phyloP scores from a whole-genome alignment of 2,329 filamentous ascomycete species.

The Aspergillus flavus region DNA sequence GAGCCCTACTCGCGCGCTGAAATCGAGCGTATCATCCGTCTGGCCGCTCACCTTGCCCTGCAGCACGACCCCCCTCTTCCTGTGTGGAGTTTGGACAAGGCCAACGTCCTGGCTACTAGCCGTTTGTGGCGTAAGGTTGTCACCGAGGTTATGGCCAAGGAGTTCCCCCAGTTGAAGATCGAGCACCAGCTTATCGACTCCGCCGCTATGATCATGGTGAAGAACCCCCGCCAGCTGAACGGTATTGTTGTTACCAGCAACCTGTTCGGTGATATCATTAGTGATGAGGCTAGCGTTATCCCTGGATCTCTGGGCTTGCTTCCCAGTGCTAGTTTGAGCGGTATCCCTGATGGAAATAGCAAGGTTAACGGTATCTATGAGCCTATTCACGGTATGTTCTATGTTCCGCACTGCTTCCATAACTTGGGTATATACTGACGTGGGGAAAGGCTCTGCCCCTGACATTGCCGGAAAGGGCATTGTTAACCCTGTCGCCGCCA shows the following conservation, averaged over 20 bases:
- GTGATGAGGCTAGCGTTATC: slow-evolving; percentile 92
- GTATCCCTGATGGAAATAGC: slow-evolving; percentile 80
- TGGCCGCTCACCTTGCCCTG: slow-evolving; percentile 79
- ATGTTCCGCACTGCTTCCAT: background rate
- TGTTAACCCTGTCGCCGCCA: slow-evolving; percentile 89
- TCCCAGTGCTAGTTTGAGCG: slow-evolving; percentile 83
- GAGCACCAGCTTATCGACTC: slow-evolving; percentile 92
- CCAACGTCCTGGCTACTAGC: slow-evolving; percentile 90
- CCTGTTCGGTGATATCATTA: slow-evolving; percentile 94
- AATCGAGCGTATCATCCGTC: slow-evolving; percentile 82
- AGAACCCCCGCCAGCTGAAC: slow-evolving; percentile 85
- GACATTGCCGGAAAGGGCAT: slow-evolving; percentile 91
- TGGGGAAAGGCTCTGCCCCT: slow-evolving; percentile 73
- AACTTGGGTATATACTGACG: slow-evolving; percentile 6
- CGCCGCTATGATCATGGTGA: slow-evolving; percentile 97
- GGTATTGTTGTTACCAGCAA: slow-evolving; percentile 93
- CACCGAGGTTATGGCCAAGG: slow-evolving; percentile 78
- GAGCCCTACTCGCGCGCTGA: slow-evolving; percentile 84
- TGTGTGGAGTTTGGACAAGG: slow-evolving; percentile 91
- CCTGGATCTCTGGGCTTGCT: slow-evolving; percentile 86
- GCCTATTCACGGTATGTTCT: slow-evolving; percentile 80
- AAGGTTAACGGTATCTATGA: slow-evolving; percentile 95
- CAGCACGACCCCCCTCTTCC: slow-evolving; percentile 73
- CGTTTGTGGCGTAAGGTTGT: slow-evolving; percentile 88
- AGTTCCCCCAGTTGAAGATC: slow-evolving; percentile 84